phyloP scores from a whole-genome alignment of 495 filamentous ascomycete genomes.

The Talaromyces proteolyticus region DNA sequence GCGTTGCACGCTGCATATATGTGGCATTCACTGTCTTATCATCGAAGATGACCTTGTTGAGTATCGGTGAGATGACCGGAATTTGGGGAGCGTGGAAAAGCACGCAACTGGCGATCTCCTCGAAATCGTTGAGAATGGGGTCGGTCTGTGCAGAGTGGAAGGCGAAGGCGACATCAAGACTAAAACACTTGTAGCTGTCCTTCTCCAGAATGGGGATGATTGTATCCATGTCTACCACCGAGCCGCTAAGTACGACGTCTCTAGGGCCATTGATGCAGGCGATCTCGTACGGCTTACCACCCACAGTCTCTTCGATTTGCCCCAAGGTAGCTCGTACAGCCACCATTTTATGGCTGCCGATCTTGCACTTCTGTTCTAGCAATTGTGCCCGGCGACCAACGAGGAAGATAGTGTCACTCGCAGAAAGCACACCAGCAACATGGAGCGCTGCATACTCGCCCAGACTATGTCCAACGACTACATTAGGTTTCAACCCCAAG shows the following conservation, averaged over 20 bases:
- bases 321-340: constrained; percentile 39
- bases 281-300: constrained; percentile 29
- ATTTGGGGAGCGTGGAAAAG: constrained; percentile 21
- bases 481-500: constrained; percentile 11
- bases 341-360: constrained; percentile 41
- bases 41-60: constrained; percentile 13
- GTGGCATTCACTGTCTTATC: constrained; percentile 24
- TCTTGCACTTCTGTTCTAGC: constrained; percentile 9
- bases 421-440: constrained; percentile 19
- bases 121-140: constrained; percentile 40
- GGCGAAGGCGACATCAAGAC: constrained; percentile 43
- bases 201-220: constrained; percentile 18
- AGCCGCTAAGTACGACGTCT: constrained; percentile 61
- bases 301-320: constrained; percentile 8
- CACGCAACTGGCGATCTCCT: constrained; percentile 24
- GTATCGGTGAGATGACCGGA: constrained; percentile 26
- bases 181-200: constrained; percentile 17
- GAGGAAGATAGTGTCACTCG: constrained; percentile 16
- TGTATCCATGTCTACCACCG: constrained; percentile 39
- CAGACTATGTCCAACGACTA: constrained; percentile 28
- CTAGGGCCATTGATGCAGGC: constrained; percentile 58
- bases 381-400: constrained; percentile 19
- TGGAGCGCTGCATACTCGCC: constrained; percentile 33
- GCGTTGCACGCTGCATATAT: constrained; percentile 20
- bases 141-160: constrained; percentile 51